Evolutionary conservation across 805 yeast genomes (phyloP).

Genomic region (Metschnikowia chrysomelidarum): DNA sequence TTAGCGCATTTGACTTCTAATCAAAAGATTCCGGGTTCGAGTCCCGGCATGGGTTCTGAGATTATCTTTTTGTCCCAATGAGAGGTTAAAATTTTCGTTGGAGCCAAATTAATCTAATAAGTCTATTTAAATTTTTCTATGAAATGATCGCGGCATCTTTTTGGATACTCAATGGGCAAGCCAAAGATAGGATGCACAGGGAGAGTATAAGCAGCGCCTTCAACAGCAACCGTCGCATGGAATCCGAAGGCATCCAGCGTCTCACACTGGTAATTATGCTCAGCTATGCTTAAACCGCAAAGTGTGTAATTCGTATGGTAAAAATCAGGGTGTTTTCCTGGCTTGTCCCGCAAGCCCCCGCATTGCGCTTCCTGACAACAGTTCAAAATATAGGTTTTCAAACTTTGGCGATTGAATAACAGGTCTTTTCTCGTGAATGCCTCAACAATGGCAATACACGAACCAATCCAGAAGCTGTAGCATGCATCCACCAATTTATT

Average conservation of each 20-base stretch:
- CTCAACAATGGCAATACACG: constrained; percentile 62
- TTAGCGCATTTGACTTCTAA: constrained; percentile 23
- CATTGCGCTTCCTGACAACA: constrained; percentile 64
- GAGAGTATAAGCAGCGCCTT: constrained; percentile 12
- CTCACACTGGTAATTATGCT: constrained; percentile 28
- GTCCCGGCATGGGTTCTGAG: constrained; percentile 21
- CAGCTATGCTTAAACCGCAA: constrained; percentile 67
- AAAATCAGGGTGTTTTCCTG: constrained; percentile 74
- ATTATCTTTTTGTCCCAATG: neutral
- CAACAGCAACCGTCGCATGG: constrained; percentile 5
- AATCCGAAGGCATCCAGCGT: constrained; percentile 5
- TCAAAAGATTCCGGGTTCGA: constrained; percentile 24
- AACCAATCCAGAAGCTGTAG: constrained; percentile 95
- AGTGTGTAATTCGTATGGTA: constrained; percentile 89
- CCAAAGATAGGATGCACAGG: constrained; percentile 40
- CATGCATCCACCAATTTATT: constrained; percentile 96
- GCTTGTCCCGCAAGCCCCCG: constrained; percentile 90
- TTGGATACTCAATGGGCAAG: constrained; percentile 45
- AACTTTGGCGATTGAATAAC: constrained; percentile 52
- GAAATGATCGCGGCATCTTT: constrained; percentile 20
- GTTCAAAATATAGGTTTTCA: constrained; percentile 63
- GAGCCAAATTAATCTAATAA: too few species aligned
- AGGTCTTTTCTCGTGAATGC: constrained; percentile 28
- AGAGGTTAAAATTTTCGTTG: too few species aligned
- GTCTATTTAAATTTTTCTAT: too few species aligned